Evolutionary conservation across 2,329 filamentous ascomycete genomes (phyloP).

Genomic region (Triangularia setosa): DNA sequence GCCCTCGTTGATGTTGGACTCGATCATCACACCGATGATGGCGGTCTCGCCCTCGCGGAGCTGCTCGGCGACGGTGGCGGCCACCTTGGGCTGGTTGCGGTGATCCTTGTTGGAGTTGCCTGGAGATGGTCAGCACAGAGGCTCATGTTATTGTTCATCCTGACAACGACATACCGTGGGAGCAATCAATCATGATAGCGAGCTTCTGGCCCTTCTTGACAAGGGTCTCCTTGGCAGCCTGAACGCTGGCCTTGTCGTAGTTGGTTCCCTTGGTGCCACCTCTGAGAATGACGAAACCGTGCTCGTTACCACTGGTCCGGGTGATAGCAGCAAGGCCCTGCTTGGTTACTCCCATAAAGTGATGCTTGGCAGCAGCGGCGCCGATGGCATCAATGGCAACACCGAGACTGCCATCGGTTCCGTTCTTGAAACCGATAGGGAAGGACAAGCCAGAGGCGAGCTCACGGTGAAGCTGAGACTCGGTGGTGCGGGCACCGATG

Average conservation of each 20-base stretch:
- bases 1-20: slow-evolving; percentile 92
- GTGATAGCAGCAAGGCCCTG: slow-evolving; percentile 94
- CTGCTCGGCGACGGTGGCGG: slow-evolving; percentile 76
- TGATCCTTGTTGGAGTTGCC: slow-evolving; percentile 98
- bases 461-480: slow-evolving; percentile 94
- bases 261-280: slow-evolving; percentile 92
- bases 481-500: slow-evolving; percentile 92
- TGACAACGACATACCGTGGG: slow-evolving; percentile 63
- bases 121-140: slow-evolving; percentile 32
- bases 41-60: slow-evolving; percentile 79
- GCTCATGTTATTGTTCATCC: neutral
- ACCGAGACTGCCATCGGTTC: slow-evolving; percentile 84
- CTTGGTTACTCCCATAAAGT: slow-evolving; percentile 99
- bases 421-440: slow-evolving; percentile 99
- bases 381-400: slow-evolving; percentile 97
- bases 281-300: slow-evolving; percentile 94
- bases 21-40: slow-evolving; percentile 97
- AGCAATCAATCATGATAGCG: slow-evolving; percentile 98
- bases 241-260: slow-evolving; percentile 82
- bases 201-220: slow-evolving; percentile 78
- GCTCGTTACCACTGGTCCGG: slow-evolving; percentile 87
- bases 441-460: slow-evolving; percentile 92
- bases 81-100: slow-evolving; percentile 93
- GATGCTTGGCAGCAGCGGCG: slow-evolving; percentile 77
- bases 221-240: slow-evolving; percentile 72